Evolutionary conservation across 805 yeast genomes (phyloP), one percentile per base, ranked within the genome.

Genomic region (Pichia thaimueangensis): DNA sequence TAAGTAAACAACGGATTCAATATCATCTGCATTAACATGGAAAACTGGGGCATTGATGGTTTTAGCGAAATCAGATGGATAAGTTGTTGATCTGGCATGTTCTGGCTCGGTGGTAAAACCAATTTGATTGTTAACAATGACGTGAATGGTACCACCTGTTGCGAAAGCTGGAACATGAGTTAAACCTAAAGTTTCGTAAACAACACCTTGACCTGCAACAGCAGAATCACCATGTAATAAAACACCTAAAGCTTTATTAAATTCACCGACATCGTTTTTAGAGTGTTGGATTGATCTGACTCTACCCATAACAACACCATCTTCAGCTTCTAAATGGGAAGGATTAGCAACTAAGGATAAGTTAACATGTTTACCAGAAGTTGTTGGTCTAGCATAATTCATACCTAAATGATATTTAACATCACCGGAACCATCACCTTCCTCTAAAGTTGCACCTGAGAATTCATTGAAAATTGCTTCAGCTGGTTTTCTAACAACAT

Each of bases 51-150:
- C 96, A 63, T 91, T 89, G 66, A 87, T 85, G 28, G 96, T 73
- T 72, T 93, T 93, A 56, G 97, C 97, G 62, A 93, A 77, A 72
- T 93, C 99, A 20, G 96, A 85, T 57, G 98, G 97, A 68, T 93
- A 93, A 59, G 95, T 91, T 37, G 98, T 93, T 21, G 97, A 91
- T 73, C 99, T 84, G 29, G 97, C 88, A 58, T 83, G 82, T 71
- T 96, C 79, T 53, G 99, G 99, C 65, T 93, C 97, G 40, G 99
- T 93, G 53, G 99, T 93, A 79, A 93, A 93, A 67, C 99, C 99
- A 65, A 93, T 91, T 77, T 93, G 99, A 73, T 93, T 93, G 71
- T 93, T 93, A 51, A 93, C 88, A 59, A 93, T 89, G 53, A 93
- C 78, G 69, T 93, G 98, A 54, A 93, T 74, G 40, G 97, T 88